These are phyloP conservation scores for Citrus hindsii DNA, from an alignment of 345 rosid genomes.

Conservation along the genomic window DNA sequence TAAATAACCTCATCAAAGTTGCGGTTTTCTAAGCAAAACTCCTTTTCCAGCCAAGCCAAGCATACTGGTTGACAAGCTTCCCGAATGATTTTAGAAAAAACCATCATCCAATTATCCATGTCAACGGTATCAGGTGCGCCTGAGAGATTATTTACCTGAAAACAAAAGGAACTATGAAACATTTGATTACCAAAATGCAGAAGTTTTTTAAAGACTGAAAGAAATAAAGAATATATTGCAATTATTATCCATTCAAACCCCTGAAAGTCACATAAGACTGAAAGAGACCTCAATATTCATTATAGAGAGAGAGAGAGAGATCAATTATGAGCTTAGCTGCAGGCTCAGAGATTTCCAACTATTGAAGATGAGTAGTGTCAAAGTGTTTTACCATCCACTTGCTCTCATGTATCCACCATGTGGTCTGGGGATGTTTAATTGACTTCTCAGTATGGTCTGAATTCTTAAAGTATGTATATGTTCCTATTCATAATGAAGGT, in stretches of 20 bases:
- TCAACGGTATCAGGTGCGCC: slow-evolving; percentile 18
- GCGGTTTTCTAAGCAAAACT: slow-evolving; percentile 41
- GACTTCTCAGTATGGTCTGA: not conserved
- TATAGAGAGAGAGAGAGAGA: not conserved
- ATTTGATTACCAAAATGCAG: slow-evolving; percentile 11
- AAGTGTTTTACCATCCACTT: not conserved
- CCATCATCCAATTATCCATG: slow-evolving; percentile 49
- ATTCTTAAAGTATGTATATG: not conserved
- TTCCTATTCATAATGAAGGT: not conserved
- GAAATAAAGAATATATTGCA: not conserved
- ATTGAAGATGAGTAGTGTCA: not conserved
- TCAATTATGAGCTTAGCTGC: not conserved
- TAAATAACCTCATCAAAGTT: slow-evolving; percentile 42
- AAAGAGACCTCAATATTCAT: not conserved
- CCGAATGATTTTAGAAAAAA: slow-evolving; percentile 42
- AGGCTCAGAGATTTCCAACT: not conserved
- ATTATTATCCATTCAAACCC: not conserved
- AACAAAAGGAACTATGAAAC: slow-evolving; percentile 9
- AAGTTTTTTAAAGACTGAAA: slow-evolving; percentile 5
- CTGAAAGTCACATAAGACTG: not conserved
- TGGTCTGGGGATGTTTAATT: not conserved
- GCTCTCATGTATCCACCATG: not conserved
- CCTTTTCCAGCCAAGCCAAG: slow-evolving; percentile 62
- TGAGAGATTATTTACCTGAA: slow-evolving; percentile 53
- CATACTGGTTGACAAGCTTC: slow-evolving; percentile 52